A percentile compares a stretch with the other conserved stretches of the same genome.
Conservation (phyloP, 495 filamentous ascomycete genomes). For the Parmelia sp. region DNA sequence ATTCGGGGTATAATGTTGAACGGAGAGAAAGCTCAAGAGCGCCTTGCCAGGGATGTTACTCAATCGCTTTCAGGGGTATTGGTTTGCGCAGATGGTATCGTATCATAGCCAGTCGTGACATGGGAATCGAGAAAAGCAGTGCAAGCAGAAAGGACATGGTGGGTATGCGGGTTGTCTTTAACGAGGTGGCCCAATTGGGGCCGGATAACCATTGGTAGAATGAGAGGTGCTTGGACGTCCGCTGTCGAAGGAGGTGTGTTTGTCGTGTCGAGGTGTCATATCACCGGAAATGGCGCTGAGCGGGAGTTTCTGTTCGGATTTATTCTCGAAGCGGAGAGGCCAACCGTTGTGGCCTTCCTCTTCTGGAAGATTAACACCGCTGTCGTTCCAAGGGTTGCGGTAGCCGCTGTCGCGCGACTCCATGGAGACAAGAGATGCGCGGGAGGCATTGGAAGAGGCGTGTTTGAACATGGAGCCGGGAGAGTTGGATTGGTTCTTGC, state of each 20-base stretch:
- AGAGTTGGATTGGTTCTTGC: conserved; percentile 85
- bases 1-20: conserved; percentile 16
- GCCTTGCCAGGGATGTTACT: conserved; percentile 17
- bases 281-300: conserved; percentile 62
- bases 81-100: conserved; percentile 12
- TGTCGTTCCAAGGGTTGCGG: conserved; percentile 96
- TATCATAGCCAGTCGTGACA: conserved; percentile 19
- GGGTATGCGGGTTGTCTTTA: conserved; percentile 40
- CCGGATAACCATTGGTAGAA: conserved; percentile 93
- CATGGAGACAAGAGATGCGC: conserved; percentile 87
- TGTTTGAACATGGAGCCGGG: conserved; percentile 83
- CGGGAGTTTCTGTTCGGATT: conserved; percentile 47
- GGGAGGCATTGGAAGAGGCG: conserved; percentile 87
- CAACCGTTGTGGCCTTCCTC: conserved; percentile 66
- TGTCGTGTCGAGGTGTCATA: conserved; percentile 72
- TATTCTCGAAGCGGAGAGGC: conserved; percentile 52
- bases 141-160: conserved; percentile 9
- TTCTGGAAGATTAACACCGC: conserved; percentile 84
- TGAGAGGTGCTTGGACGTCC: conserved; percentile 88
- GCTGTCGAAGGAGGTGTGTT: conserved; percentile 78
- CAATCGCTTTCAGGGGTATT: conserved; percentile 22
- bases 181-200: conserved; percentile 80
- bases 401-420: conserved; percentile 88
- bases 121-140: conserved; percentile 9
- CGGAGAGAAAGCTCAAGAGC: conserved; percentile 15